Base-by-base conservation (phyloP, 2,329 filamentous ascomycete species). In the Hypoxylon sp. region DNA sequence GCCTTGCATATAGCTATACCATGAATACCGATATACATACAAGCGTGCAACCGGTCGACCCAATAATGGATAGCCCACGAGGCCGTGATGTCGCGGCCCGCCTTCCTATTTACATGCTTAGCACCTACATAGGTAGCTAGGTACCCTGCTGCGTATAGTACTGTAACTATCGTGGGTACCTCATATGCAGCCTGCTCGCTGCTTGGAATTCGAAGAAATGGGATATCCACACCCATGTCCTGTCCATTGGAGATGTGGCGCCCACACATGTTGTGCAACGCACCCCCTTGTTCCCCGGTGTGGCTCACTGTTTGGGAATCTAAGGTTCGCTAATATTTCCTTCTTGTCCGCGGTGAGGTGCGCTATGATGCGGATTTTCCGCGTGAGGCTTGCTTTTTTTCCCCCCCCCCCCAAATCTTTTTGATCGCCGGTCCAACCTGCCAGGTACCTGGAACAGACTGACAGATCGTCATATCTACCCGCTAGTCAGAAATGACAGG, bases 21-120 rank as follows among this genome's bases (percentile, higher is more conserved):
- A n/a, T 33, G 48, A 51, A 61, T 68, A 61, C 56, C 58, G 53
- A 49, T 62, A 42, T 55, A 63, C 48, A 62, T 62, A 63, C 55
- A 54, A 55, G 49, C 31, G 22, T 58, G 37, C 46, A 31, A 53
- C 67, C 56, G 55, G 62, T 63, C 57, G 33, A 57, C 62, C 59
- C 66, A 69, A 62, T 68, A 59, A 66, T 62, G 61, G 69, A 60
- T 61, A 63, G 62, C 48, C 69, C 69, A 71, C 69, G 69, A 71
- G 69, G 69, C 64, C 44, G 54, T 37, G 33, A 67, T 67, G 61
- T 65, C 63, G 64, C 54, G 49, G 58, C 61, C 66, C 66, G 66
- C 31, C 17, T 13, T 30, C 20, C 31, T 50, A 30, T 31, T 40
- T 49, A 40, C 17, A 44, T 59, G 42, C 50, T 13, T 49, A 64